These are phyloP conservation scores for Gloeostereum incarnatum DNA, from an alignment of 768 basidiomycete species.

Conservation along the genomic window DNA sequence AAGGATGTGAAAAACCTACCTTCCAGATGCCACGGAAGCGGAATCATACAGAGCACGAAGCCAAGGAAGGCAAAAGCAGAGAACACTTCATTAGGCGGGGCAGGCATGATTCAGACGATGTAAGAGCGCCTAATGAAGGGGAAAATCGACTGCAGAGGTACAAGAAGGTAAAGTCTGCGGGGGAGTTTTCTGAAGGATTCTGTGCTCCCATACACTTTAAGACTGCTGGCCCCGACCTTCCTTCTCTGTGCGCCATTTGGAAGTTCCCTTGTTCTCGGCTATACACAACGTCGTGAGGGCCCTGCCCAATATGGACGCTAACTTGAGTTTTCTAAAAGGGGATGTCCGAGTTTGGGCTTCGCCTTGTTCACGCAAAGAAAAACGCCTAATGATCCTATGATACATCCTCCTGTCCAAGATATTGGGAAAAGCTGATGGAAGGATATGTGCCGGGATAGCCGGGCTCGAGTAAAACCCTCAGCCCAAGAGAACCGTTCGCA, in stretches of 20 bases:
- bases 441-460: too few relatives aligned
- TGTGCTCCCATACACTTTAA: too few relatives aligned
- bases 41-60: constrained; percentile 45
- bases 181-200: constrained; percentile 29
- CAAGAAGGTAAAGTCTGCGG: constrained; percentile 4
- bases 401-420: too few relatives aligned
- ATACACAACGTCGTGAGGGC: constrained; percentile 9
- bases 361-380: too few relatives aligned
- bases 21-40: constrained; percentile 64
- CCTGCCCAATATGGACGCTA: constrained; percentile 11
- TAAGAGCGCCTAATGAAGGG: constrained; percentile 8
- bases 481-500: too few relatives aligned
- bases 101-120: too few relatives aligned
- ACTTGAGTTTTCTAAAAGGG: too few relatives aligned
- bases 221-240: too few relatives aligned
- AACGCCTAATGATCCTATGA: too few relatives aligned
- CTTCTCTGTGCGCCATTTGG: constrained; percentile 29
- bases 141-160: constrained; percentile 7
- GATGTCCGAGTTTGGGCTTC: too few relatives aligned
- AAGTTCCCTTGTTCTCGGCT: constrained; percentile 31
- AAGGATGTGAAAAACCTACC: constrained; percentile 20
- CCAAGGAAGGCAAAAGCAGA: constrained; percentile 44
- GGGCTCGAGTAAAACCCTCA: too few relatives aligned
- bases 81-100: constrained; percentile 38
- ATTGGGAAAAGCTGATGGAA: too few relatives aligned